A percentile compares a stretch with the other conserved stretches of the same genome.
Conservation (phyloP, 225 moss, liverwort and hornwort species). For the Lunularia cruciata region DNA sequence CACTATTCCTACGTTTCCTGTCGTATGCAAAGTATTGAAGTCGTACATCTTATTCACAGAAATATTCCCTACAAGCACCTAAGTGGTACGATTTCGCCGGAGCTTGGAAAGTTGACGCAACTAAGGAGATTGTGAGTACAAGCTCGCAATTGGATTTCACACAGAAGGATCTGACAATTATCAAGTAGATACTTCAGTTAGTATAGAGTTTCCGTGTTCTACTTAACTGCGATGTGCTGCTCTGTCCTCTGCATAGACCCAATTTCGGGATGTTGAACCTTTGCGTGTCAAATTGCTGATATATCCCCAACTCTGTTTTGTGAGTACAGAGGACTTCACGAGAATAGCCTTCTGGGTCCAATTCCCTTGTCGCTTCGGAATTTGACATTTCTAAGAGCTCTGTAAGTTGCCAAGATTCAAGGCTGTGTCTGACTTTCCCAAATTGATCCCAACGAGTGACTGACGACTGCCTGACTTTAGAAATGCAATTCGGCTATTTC, state of each 20-base stretch:
- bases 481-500: background rate
- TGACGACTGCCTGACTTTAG: background rate
- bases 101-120: constrained; percentile 71
- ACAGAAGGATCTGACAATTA: too few relatives aligned
- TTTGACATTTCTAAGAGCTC: constrained; percentile 50
- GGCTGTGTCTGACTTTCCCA: too few relatives aligned
- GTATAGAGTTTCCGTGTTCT: background rate
- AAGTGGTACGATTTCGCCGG: constrained; percentile 75
- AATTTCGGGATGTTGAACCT: too few relatives aligned
- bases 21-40: too few relatives aligned
- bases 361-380: constrained; percentile 73
- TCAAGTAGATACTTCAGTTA: too few relatives aligned
- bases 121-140: constrained; percentile 71
- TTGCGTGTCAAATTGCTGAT: background rate
- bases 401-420: constrained; percentile 77
- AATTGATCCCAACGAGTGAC: too few relatives aligned
- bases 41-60: constrained; percentile 38
- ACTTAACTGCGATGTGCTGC: background rate
- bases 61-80: constrained; percentile 71
- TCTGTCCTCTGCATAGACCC: too few relatives aligned
- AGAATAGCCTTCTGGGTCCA: constrained; percentile 66
- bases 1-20: too few relatives aligned
- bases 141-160: background rate
- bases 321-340: constrained; percentile 68
- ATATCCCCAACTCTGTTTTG: too few relatives aligned